Evolutionary conservation across 371 early-diverging fungal genomes (phyloP).

Genomic region (Neoconidiobolus thromboides): DNA sequence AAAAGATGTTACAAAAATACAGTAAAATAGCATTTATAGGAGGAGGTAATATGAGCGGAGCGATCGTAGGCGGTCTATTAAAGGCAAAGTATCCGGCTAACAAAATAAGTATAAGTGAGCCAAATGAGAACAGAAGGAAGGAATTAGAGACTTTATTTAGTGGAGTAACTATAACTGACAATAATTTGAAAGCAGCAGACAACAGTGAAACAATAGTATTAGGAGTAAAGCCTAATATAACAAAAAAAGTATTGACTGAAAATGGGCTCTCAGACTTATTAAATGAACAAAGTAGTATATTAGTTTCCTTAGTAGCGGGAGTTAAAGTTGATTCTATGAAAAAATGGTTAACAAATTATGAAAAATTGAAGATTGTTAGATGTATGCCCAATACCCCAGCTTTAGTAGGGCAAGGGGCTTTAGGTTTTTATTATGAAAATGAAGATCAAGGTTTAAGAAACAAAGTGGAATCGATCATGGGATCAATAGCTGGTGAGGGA

Average conservation of each 20-base stretch:
- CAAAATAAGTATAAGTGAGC: constrained; percentile 63
- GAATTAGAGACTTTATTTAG: constrained; percentile 43
- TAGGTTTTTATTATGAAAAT: constrained; percentile 57
- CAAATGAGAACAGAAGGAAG: constrained; percentile 36
- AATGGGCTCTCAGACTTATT: constrained; percentile 21
- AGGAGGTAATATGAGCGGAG: constrained; percentile 89
- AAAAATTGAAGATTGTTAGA: constrained; percentile 41
- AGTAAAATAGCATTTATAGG: constrained; percentile 49
- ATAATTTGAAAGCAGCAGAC: constrained; percentile 21
- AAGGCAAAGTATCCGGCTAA: constrained; percentile 44
- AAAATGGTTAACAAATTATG: constrained; percentile 36
- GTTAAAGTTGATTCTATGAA: constrained; percentile 50
- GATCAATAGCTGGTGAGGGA: constrained; percentile 42
- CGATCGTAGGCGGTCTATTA: constrained; percentile 74
- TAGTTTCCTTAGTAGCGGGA: constrained; percentile 83
- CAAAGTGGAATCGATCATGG: constrained; percentile 39
- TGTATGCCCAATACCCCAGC: constrained; percentile 94
- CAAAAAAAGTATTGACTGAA: constrained; percentile 37
- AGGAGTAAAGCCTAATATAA: constrained; percentile 80
- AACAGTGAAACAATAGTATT: constrained; percentile 62
- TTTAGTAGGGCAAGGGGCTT: constrained; percentile 67
- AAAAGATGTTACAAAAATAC: too few relatives aligned
- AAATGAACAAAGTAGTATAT: constrained; percentile 12
- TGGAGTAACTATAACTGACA: constrained; percentile 14
- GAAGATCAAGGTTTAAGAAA: constrained; percentile 26